Base-by-base conservation (phyloP, 2,329 filamentous ascomycete genomes). In the Fusarium incarnatum region DNA sequence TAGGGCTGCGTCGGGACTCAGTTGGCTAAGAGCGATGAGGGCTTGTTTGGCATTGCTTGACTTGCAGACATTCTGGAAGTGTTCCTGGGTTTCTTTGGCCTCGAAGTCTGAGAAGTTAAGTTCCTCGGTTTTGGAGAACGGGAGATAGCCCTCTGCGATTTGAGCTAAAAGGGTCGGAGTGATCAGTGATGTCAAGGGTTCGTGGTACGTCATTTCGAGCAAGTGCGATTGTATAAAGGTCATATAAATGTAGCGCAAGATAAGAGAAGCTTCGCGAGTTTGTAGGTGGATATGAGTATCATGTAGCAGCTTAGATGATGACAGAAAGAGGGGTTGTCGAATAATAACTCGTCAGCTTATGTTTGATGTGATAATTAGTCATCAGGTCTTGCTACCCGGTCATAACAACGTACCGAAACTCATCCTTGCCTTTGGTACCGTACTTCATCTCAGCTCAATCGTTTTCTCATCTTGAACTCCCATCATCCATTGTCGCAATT, bases 381-480 rank as follows among this genome's bases (percentile, higher is more conserved):
- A 37, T 37, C 34, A 37, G 1, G 0, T 11, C 32, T 11, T 6
- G 11, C 16, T n/a, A 18, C 0, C 16, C 9, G 9, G 2, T 6
- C 3, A 6, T 2, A 32, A 6, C 5, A 3, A 34, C 8, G 2
- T 5, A 34, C 15, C 4, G 0, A 3, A 8, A 16, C 0, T 9
- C 4, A 3, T 2, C 15, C 32, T 34, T 34, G 15, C 7, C 30
- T 0, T 16, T 8, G 2, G 0, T 5, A 18, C 8, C 32, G 5
- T 18, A 18, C 2, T 9, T 34, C 3, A 34, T 0, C 0, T 8
- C 4, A 34, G 8, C 32, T 18, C 15, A 2, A 34, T 9, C 8
- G 15, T 7, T 16, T 4, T 34, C 30, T 16, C 30, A 8, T 9
- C 15, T 9, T 1, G 30, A 34, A 8, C 16, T 0, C 2, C 4